Percentiles rank a stretch among this genome's conserved stretches.
These are phyloP conservation scores for Macrolepiota fuliginosa DNA, from an alignment of 768 basidiomycete species.

Conservation along the genomic window DNA sequence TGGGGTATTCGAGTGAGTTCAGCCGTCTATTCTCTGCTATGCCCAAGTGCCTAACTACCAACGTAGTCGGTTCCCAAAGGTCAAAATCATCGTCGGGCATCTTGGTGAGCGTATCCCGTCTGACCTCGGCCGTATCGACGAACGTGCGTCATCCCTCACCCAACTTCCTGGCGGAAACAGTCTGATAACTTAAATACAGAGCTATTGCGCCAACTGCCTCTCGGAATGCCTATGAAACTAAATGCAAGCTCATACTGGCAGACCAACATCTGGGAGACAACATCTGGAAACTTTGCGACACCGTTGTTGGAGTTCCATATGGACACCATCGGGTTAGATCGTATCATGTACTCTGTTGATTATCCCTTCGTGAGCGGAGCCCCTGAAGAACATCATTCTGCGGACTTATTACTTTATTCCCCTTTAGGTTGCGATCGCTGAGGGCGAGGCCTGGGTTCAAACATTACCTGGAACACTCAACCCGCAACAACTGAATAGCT, in stretches of 20 bases:
- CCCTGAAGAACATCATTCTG: neutral
- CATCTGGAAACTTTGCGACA: conserved; percentile 40
- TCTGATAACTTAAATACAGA: conserved; percentile 21
- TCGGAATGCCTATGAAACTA: conserved; percentile 35
- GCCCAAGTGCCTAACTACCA: neutral
- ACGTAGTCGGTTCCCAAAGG: conserved; percentile 38
- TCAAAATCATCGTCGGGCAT: conserved; percentile 41
- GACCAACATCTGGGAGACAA: conserved; percentile 38
- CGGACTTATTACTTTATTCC: neutral
- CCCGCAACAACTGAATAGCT: conserved; percentile 20
- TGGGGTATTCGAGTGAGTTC: conserved; percentile 42
- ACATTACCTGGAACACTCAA: conserved; percentile 19
- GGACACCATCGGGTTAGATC: conserved; percentile 35
- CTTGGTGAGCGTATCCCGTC: conserved; percentile 41
- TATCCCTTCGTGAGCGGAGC: conserved; percentile 30
- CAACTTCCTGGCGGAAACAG: neutral
- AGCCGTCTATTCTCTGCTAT: neutral
- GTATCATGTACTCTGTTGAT: conserved; percentile 40
- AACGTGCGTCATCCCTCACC: conserved; percentile 24
- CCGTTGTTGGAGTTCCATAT: conserved; percentile 36
- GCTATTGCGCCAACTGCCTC: conserved; percentile 23
- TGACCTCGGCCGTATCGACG: conserved; percentile 37
- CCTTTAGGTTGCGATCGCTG: conserved; percentile 19
- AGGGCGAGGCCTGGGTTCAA: conserved; percentile 25
- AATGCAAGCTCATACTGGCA: conserved; percentile 36